Evolutionary conservation across 2,329 filamentous ascomycete genomes (phyloP).

Genomic region (Seiridium cupressi): DNA sequence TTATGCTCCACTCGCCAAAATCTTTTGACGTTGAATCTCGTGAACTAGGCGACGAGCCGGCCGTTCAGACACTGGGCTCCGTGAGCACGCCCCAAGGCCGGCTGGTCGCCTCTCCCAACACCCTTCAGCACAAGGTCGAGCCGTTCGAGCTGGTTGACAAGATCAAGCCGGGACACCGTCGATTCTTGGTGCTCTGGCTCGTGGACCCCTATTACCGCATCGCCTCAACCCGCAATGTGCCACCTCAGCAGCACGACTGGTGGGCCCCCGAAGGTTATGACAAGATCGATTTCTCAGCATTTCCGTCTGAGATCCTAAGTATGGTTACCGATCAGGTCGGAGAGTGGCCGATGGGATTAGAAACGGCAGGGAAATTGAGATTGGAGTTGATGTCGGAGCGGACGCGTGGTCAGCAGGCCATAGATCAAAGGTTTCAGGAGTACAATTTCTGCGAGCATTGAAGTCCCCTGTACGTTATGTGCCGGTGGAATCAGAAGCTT

Average conservation of each 20-base stretch:
- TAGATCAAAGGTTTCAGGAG: not conserved
- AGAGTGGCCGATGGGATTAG: constrained; percentile 1
- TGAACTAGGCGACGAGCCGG: not conserved
- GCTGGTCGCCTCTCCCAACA: constrained; percentile 55
- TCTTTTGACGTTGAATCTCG: not conserved
- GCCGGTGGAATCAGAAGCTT: too few relatives aligned
- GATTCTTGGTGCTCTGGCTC: not conserved
- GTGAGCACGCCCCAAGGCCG: constrained; percentile 46
- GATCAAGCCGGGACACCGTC: not conserved
- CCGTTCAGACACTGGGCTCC: constrained; percentile 44
- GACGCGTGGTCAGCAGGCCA: not conserved
- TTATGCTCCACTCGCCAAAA: constrained; percentile 15
- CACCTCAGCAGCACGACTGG: constrained; percentile 5
- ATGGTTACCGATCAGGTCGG: not conserved
- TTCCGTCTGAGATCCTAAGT: not conserved
- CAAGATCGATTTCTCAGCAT: not conserved
- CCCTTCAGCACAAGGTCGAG: constrained; percentile 32
- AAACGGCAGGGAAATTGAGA: not conserved
- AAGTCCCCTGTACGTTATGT: not conserved
- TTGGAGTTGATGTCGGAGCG: not conserved
- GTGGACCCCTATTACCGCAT: not conserved
- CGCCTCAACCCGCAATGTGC: not conserved
- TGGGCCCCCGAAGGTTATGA: constrained; percentile 1
- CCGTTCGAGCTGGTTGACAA: not conserved
- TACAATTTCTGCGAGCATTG: constrained; percentile 3